Conservation (phyloP, 2,329 filamentous ascomycete species). For the Penicillium oxalicum region DNA sequence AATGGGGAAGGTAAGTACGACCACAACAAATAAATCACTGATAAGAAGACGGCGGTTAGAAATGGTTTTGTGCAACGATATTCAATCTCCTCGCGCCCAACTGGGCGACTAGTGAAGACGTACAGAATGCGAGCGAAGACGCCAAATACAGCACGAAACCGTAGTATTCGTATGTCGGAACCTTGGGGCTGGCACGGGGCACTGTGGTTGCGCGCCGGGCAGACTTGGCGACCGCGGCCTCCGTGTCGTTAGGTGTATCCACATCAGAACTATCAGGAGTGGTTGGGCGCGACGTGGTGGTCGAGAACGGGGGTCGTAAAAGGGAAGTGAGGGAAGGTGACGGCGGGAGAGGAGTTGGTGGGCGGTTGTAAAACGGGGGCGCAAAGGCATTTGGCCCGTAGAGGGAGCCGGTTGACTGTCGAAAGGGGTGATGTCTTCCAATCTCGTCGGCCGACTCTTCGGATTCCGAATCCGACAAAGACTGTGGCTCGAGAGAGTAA, state of each 20-base stretch:
- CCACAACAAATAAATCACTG: slow-evolving; percentile 65
- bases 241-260: slow-evolving; percentile 59
- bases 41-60: not conserved
- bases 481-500: slow-evolving; percentile 38
- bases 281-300: slow-evolving; percentile 73
- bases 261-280: slow-evolving; percentile 89
- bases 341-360: slow-evolving; percentile 88
- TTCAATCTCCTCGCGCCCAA: no score
- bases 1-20: slow-evolving; percentile 88
- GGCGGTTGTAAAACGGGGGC: slow-evolving; percentile 93
- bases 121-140: slow-evolving; percentile 71
- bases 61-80: not conserved
- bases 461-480: slow-evolving; percentile 32
- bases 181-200: slow-evolving; percentile 79
- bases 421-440: slow-evolving; percentile 34
- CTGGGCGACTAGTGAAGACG: slow-evolving; percentile 32
- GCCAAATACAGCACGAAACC: slow-evolving; percentile 95
- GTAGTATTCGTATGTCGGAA: slow-evolving; percentile 99
- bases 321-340: slow-evolving; percentile 90
- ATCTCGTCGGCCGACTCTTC: slow-evolving; percentile 28
- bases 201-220: slow-evolving; percentile 58
- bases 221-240: slow-evolving; percentile 55
- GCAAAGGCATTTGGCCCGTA: slow-evolving; percentile 49
- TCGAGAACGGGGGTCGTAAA: slow-evolving; percentile 63
- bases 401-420: slow-evolving; percentile 38